Conservation (phyloP, 106 monocot genomes). For the Allium fistulosum region DNA sequence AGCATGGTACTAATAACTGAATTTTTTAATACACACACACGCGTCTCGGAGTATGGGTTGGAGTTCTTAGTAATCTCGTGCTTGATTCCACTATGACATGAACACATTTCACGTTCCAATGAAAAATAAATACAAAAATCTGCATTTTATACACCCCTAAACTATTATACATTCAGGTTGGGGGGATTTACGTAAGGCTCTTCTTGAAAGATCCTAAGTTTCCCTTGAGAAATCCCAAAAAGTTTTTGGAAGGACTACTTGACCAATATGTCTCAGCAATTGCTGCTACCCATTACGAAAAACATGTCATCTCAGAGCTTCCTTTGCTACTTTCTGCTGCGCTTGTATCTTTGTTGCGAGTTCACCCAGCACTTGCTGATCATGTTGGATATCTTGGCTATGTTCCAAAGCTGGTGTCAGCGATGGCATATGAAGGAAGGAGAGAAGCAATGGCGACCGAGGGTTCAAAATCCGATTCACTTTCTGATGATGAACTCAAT, state of each 20-base stretch:
- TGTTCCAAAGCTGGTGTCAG: conserved; percentile 93
- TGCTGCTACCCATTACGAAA: conserved; percentile 86
- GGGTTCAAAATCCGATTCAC: conserved; percentile 38
- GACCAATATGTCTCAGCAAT: conserved; percentile 98
- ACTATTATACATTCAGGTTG: conserved; percentile 48
- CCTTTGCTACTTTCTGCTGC: conserved; percentile 95
- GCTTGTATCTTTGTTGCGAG: conserved; percentile 87
- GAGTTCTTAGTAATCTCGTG: too few relatives aligned
- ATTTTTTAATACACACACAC: too few relatives aligned
- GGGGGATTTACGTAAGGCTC: conserved; percentile 94
- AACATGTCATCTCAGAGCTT: conserved; percentile 55
- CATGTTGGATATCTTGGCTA: conserved; percentile 99
- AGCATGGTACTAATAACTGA: too few relatives aligned
- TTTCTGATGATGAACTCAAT: neutral
- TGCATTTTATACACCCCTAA: neutral
- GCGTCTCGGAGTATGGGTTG: too few relatives aligned
- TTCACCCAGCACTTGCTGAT: conserved; percentile 91
- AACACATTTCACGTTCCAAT: too few relatives aligned
- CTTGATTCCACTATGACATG: too few relatives aligned
- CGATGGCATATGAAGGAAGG: conserved; percentile 94
- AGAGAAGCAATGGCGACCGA: conserved; percentile 82
- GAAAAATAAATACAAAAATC: neutral
- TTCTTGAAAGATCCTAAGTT: conserved; percentile 99
- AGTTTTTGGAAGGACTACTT: conserved; percentile 93
- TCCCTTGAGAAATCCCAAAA: conserved; percentile 95